Conservation (phyloP, 1,284 basidiomycete species). For the Ganoderma lucidum region DNA sequence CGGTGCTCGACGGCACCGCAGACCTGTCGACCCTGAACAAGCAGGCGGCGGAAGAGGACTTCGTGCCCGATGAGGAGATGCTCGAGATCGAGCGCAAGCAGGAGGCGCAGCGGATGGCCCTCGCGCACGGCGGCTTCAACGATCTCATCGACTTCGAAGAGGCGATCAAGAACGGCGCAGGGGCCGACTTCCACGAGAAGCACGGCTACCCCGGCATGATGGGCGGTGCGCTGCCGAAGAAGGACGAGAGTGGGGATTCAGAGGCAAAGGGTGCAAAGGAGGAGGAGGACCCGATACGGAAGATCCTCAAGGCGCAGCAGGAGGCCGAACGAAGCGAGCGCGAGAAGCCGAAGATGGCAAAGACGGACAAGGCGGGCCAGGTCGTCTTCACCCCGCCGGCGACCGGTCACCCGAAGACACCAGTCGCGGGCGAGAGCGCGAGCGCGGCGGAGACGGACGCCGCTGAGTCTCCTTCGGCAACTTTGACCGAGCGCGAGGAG, state of each 20-base stretch:
- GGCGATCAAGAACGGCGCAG: constrained; percentile 52
- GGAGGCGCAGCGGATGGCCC: constrained; percentile 59
- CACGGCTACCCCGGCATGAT: constrained; percentile 56
- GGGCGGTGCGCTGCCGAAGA: constrained; percentile 42
- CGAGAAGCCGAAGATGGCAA: constrained; percentile 39
- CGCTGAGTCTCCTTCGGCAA: constrained; percentile 16
- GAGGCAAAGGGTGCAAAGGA: constrained; percentile 27
- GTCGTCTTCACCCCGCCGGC: constrained; percentile 36
- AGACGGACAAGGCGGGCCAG: constrained; percentile 43
- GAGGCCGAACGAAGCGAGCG: constrained; percentile 39
- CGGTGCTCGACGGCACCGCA: constrained; percentile 69
- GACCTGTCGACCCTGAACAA: constrained; percentile 55
- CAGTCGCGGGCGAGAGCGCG: constrained; percentile 30
- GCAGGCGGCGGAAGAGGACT: constrained; percentile 47
- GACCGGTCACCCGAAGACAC: constrained; percentile 38
- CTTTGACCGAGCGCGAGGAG: constrained; percentile 10
- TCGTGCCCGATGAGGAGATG: constrained; percentile 50
- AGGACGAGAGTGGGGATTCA: constrained; percentile 31
- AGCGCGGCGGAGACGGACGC: constrained; percentile 20
- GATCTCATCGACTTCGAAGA: constrained; percentile 62
- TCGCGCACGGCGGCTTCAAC: constrained; percentile 58
- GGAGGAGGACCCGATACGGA: constrained; percentile 41
- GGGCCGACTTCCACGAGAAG: constrained; percentile 52
- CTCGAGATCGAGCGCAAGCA: constrained; percentile 57
- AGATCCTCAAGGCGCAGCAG: constrained; percentile 40